These are phyloP conservation scores for Conidiobolus incongruus DNA, from an alignment of 371 early-diverging fungal genomes.

Conservation along the genomic window DNA sequence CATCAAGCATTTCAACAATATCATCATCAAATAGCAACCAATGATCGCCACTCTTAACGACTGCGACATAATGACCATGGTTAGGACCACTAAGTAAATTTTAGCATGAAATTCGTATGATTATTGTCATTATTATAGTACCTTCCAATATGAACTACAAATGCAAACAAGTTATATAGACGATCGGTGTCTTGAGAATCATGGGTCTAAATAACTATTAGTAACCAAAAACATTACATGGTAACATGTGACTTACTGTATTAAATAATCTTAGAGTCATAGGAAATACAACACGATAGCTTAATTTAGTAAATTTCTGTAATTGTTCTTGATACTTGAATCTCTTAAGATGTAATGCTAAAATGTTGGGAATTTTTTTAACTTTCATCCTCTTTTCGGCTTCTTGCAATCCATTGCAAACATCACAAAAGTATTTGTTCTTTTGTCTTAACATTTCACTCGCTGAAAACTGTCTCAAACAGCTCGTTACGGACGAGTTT, in stretches of 20 bases:
- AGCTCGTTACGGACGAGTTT: slow-evolving; percentile 78
- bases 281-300: slow-evolving; percentile 87
- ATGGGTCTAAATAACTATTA: slow-evolving; percentile 27
- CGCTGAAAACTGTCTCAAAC: slow-evolving; percentile 81
- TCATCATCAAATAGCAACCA: slow-evolving; percentile 95
- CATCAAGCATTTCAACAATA: slow-evolving; percentile 57
- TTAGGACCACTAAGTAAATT: slow-evolving; percentile 49
- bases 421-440: slow-evolving; percentile 93
- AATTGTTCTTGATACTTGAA: slow-evolving; percentile 89
- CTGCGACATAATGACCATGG: slow-evolving; percentile 87
- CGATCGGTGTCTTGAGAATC: slow-evolving; percentile 66
- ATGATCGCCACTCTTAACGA: slow-evolving; percentile 61
- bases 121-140: slow-evolving; percentile 6
- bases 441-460: slow-evolving; percentile 80
- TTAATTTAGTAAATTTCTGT: slow-evolving; percentile 73
- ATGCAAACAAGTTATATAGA: slow-evolving; percentile 67
- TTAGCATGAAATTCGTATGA: background rate
- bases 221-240: background rate
- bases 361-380: slow-evolving; percentile 73
- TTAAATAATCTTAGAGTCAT: slow-evolving; percentile 81
- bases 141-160: slow-evolving; percentile 88
- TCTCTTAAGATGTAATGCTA: slow-evolving; percentile 86
- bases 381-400: slow-evolving; percentile 92
- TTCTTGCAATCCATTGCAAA: slow-evolving; percentile 82
- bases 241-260: slow-evolving; percentile 25